phyloP scores from a whole-genome alignment of 2,329 filamentous ascomycete species.

The Hypoxylon sp. region DNA sequence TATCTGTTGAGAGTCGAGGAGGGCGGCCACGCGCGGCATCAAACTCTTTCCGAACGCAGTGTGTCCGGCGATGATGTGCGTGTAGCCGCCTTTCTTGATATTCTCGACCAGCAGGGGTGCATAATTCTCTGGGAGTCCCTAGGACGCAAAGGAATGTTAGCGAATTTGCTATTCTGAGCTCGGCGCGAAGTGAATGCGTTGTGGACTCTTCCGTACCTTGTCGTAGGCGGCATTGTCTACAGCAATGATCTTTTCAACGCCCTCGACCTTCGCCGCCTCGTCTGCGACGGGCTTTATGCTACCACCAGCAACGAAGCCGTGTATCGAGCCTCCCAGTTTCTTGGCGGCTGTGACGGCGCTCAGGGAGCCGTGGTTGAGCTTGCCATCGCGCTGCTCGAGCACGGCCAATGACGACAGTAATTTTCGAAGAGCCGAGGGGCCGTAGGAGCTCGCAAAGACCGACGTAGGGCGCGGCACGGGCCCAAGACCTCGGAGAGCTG shows the following conservation, averaged over 20 bases:
- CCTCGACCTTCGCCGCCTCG: conserved; percentile 86
- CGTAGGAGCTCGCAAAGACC: conserved; percentile 45
- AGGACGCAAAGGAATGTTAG: conserved; percentile 13
- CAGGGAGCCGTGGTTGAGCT: conserved; percentile 82
- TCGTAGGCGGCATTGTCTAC: conserved; percentile 92
- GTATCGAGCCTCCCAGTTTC: conserved; percentile 84
- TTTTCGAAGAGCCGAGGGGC: conserved; percentile 66
- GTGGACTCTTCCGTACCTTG: conserved; percentile 64
- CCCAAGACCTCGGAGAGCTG: conserved; percentile 38
- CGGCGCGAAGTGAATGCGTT: neutral
- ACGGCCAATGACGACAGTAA: conserved; percentile 89
- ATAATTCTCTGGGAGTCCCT: conserved; percentile 92
- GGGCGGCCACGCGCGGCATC: conserved; percentile 86
- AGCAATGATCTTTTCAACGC: conserved; percentile 88
- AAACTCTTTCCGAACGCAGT: conserved; percentile 97
- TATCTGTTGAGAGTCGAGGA: conserved; percentile 91
- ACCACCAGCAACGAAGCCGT: conserved; percentile 85
- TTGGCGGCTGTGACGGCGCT: conserved; percentile 86
- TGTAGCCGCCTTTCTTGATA: conserved; percentile 94
- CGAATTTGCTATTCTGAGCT: neutral
- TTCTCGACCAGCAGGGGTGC: conserved; percentile 95
- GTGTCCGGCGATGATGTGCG: conserved; percentile 88
- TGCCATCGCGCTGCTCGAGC: conserved; percentile 90
- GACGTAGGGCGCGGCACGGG: conserved; percentile 38
- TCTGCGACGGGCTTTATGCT: conserved; percentile 79